Evolutionary conservation across 371 early-diverging fungal genomes (phyloP), one percentile per base, ranked within the genome.

Genomic region (Lichtheimia corymbifera): DNA sequence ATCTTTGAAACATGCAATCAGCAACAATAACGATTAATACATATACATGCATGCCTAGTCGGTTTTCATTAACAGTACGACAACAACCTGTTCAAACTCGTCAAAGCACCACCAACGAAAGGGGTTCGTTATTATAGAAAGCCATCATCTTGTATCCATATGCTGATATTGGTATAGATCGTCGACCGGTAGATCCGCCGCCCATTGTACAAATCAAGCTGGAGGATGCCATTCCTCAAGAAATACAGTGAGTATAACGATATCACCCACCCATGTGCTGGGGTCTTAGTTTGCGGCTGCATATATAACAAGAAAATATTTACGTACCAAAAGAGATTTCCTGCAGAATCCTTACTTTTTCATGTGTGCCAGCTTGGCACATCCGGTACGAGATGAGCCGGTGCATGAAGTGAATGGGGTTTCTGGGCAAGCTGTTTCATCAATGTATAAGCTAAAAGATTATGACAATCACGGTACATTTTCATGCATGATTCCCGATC

Each of bases 301-400:
- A 35, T 35, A 35, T 35, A 43, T 55, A 43, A 11, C 40, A 43
- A 17, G 5, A 6, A 40, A 35, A 20, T 5, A 13, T 55, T 27
- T 11, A 15, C 14, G 18, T 14, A 41, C 7, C 28, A 47, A 47
- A 47, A 90, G 88, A 65, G 71, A 83, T n/a, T 90, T 84, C 61
- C 80, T 90, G 20, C 89, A 80, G 64, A 72, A 70, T 27, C 69
- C 76, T 15, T 72, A 68, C 40, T 71, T 74, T 50, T 76, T 76
- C 43, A 77, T 81, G 76, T 71, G 70, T 61, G 78, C 74, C 9
- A 74, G 65, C 20, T 62, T 81, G 41, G 73, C 65, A 27, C 71
- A 74, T 55, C 63, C 74, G 11, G 76, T 73, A 28, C 53, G 58
- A 45, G 59, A 76, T 27, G 60, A 65, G 13, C 67, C 70, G n/a